Evolutionary conservation across 2,329 filamentous ascomycete genomes (phyloP), one percentile per base, ranked within the genome.

Genomic region (Pseudogymnoascus sp.): DNA sequence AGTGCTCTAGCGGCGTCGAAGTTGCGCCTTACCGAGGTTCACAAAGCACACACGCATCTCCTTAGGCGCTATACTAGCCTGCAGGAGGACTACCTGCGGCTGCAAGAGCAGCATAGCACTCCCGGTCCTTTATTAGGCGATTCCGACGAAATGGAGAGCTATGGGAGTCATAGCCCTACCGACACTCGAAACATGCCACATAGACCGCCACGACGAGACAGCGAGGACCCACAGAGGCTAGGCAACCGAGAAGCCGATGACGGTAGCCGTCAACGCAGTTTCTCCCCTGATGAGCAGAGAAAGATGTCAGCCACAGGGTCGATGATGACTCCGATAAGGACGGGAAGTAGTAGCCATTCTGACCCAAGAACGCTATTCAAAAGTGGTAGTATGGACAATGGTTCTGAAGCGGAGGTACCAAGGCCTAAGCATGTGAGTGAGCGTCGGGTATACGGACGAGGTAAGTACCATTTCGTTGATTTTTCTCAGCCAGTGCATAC

Each of bases 361-460:
- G 45, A 66, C 62, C 41, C 57, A 62, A 59, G 45, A 39, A 9
- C 55, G 23, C 56, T 41, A 12, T 60, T 26, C 15, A 26, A 26
- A 34, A n/a, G 19, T 23, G 57, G 28, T 23, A 33, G 60, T 12
- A 64, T 68, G 33, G 73, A 70, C 13, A 72, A 71, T 52, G 70
- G 68, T 30, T 71, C 73, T 64, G 77, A 75, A 56, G 71, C 70
- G 41, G 72, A 72, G 57, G 76, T 74, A 65, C 71, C 73, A 9
- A 80, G 76, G 65, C 75, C 77, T 59, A 74, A 74, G 41, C 69
- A 75, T 9, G 75, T 76, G 59, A 76, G 75, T 59, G 77, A 81
- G 64, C 71, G 79, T 15, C 71, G 80, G 59, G 72, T 81, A 19
- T 80, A 78, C 66, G 80, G 80, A 56, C 73, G 80, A 74, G 80